A percentile compares a stretch with the other conserved stretches of the same genome.
Evolutionary conservation across 192 early-diverging fungal genomes (phyloP).

Genomic region (Oehlia diaphana): DNA sequence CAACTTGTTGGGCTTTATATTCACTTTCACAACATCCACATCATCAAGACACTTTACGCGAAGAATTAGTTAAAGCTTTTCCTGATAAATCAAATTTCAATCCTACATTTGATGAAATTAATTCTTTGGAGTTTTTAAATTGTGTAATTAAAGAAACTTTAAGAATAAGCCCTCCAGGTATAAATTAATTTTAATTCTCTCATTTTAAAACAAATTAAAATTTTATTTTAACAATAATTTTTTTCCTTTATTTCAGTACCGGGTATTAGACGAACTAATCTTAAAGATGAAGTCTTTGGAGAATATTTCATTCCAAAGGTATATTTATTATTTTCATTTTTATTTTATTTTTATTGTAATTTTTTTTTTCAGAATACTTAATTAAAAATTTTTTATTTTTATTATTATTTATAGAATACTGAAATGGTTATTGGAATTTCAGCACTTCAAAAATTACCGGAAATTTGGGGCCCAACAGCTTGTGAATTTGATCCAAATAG

Average conservation of each 20-base stretch:
- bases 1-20: constrained; percentile 53
- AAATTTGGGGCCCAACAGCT: constrained; percentile 2
- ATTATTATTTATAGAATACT: no score
- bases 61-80: constrained; percentile 48
- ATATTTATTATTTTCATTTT: constrained; percentile 7
- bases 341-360: not conserved
- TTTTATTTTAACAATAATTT: not conserved
- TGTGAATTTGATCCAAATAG: constrained; percentile 53
- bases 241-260: constrained; percentile 33
- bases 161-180: constrained; percentile 46
- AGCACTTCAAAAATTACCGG: no score
- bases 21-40: constrained; percentile 47
- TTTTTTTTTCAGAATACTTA: not conserved
- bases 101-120: constrained; percentile 48
- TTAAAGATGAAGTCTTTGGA: constrained; percentile 39
- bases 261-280: constrained; percentile 37
- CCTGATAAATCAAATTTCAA: constrained; percentile 40
- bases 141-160: constrained; percentile 53
- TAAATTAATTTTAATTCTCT: not conserved
- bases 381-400: not conserved
- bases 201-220: not conserved
- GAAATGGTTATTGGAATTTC: no score
- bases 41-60: constrained; percentile 44
- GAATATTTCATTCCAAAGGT: constrained; percentile 54
- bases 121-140: constrained; percentile 48